Evolutionary conservation across 331 rosid genomes (phyloP), one percentile per base, ranked within the genome.

Genomic region (Dryas integrifolia): DNA sequence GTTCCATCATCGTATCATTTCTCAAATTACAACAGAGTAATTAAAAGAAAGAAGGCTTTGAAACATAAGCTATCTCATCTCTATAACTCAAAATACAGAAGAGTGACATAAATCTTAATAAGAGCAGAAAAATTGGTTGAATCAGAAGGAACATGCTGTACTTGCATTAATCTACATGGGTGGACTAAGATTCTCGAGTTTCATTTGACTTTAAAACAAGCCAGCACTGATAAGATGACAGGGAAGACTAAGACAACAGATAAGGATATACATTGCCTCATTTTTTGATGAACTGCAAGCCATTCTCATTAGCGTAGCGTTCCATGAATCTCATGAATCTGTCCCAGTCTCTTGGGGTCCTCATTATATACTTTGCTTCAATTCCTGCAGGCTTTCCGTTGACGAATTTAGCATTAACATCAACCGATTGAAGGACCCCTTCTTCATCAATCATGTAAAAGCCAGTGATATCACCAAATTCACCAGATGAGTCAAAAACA

Each of bases 251-350:
- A 73, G 66, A 82, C 52, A 72, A 53, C 40, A 50, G 45, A 24
- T 45, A 51, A 61, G 24, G 66, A 77, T 48, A 26, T 30, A 69
- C 21, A 70, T 26, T 41, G 44, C 47, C 83, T 89, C 88, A 95
- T 6, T 76, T 89, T 77, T 95, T 92, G 3, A 92, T 52, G 81
- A 95, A 95, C 56, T 88, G 92, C 90, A 95, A 81, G 74, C 92
- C 97, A 43, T 92, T 90, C 7, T 80, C 98, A 76, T 92, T 78
- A 0, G 98, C 86, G 79, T 95, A 95, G 41, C 99, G 85, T 88
- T 95, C 99, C 98, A 95, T 95, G 90, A 95, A 95, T 80, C 99
- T 87, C 99, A 95, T 95, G 85, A 95, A 95, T 53, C 99, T 87
- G 76, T 95, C 99, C 99, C 99, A 95, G 1, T 95, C 98, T 10